phyloP scores from a whole-genome alignment of 257 asterid species.

The Salvia miltiorrhiza region DNA sequence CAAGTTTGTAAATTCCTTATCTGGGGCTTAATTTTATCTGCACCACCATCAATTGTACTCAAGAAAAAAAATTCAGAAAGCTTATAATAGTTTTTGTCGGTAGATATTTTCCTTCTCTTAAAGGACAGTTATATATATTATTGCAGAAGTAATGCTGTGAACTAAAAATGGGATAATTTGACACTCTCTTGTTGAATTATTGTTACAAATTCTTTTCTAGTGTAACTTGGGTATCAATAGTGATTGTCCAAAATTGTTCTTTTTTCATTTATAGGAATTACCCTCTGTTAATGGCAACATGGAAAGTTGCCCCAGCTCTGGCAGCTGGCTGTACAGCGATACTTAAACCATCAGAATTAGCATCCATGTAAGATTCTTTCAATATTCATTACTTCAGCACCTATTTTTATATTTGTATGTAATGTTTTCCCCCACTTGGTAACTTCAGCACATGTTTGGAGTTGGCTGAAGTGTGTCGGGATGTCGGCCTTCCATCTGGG shows the following conservation, averaged over 20 bases:
- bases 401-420: not conserved
- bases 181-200: not conserved
- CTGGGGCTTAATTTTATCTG: not conserved
- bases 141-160: not conserved
- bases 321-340: conserved; percentile 97
- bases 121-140: not conserved
- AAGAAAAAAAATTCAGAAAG: not conserved
- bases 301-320: conserved; percentile 98
- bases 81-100: not conserved
- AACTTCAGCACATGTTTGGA: conserved; percentile 81
- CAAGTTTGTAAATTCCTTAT: not conserved
- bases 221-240: not conserved
- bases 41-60: not conserved
- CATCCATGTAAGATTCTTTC: conserved; percentile 53
- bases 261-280: conserved; percentile 58
- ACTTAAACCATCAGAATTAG: conserved; percentile 88
- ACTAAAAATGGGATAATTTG: not conserved
- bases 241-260: conserved; percentile 16
- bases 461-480: conserved; percentile 80
- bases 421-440: conserved; percentile 1
- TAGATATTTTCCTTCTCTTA: not conserved
- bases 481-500: conserved; percentile 87
- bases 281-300: conserved; percentile 86
- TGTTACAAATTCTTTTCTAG: not conserved
- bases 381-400: not conserved